A percentile compares a stretch with the other conserved stretches of the same genome.
Conservation (phyloP, 2,329 filamentous ascomycete species). For the Fusarium staphyleae region DNA sequence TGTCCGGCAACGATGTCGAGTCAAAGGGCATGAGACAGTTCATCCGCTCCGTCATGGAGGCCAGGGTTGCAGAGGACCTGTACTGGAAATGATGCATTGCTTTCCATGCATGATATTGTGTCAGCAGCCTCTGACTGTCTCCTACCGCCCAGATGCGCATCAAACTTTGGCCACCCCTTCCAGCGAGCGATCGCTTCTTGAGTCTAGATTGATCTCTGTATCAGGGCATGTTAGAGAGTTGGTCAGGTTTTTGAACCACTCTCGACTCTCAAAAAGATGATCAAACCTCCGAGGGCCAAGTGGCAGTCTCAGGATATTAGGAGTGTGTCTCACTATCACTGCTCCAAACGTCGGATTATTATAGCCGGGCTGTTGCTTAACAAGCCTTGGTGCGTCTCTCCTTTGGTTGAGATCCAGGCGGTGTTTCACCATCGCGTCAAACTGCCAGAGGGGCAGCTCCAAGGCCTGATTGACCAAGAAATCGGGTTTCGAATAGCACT, state of each 20-base stretch:
- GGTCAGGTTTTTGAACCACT: constrained; percentile 23
- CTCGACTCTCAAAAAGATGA: constrained; percentile 19
- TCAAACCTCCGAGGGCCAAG: constrained; percentile 23
- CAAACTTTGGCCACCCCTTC: constrained; percentile 27
- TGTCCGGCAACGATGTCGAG: constrained; percentile 53
- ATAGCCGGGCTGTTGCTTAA: constrained; percentile 24
- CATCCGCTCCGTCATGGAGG: constrained; percentile 66
- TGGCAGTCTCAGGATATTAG: constrained; percentile 5
- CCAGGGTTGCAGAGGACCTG: constrained; percentile 60
- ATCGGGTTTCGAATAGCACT: constrained; percentile 12
- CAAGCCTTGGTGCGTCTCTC: constrained; percentile 21
- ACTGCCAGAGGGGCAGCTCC: constrained; percentile 1
- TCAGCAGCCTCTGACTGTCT: constrained; percentile 10
- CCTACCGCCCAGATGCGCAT: constrained; percentile 26
- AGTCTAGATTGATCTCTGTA: constrained; percentile 18
- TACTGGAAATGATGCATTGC: constrained; percentile 60
- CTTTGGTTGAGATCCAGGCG: constrained; percentile 17
- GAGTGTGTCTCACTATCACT: constrained; percentile 22
- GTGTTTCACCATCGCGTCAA: constrained; percentile 35
- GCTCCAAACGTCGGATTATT: constrained; percentile 7
- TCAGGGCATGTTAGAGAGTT: constrained; percentile 18
- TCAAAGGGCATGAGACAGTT: constrained; percentile 64
- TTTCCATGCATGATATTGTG: constrained; percentile 14
- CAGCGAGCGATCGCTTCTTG: constrained; percentile 15
- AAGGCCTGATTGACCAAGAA: constrained; percentile 1